phyloP scores from a whole-genome alignment of 345 rosid species.

The Gossypium anomalum region DNA sequence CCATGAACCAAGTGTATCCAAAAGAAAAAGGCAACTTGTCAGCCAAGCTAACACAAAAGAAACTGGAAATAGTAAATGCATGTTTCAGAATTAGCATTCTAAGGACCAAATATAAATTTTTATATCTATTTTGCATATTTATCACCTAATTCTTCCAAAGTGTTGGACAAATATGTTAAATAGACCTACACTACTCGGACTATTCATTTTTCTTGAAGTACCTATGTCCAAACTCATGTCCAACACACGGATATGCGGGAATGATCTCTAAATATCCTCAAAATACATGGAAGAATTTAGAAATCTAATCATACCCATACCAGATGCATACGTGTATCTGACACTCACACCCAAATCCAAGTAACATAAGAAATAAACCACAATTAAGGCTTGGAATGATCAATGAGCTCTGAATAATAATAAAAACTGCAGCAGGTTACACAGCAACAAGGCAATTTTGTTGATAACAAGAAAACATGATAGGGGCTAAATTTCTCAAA shows the following conservation, averaged over 20 bases:
- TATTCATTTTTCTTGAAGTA: no score
- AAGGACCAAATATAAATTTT: not conserved
- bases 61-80: not conserved
- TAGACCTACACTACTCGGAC: not conserved
- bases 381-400: not conserved
- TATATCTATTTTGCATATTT: not conserved
- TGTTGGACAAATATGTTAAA: not conserved
- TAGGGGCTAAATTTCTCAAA: not conserved
- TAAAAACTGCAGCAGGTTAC: not conserved
- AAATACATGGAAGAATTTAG: no score
- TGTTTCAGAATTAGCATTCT: not conserved
- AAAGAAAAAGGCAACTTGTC: constrained; percentile 34
- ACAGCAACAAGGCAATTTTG: not conserved
- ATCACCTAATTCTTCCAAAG: not conserved
- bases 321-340: no score
- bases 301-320: no score
- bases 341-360: no score
- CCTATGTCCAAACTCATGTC: no score
- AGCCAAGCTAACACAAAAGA: constrained; percentile 25
- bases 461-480: not conserved
- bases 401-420: not conserved
- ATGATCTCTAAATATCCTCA: no score
- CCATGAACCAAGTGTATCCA: constrained; percentile 28
- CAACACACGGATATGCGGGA: no score
- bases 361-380: not conserved